A percentile compares a stretch with the other conserved stretches of the same genome.
Conservation (phyloP, 192 early-diverging fungal species). For the Linnemannia hyalina region DNA sequence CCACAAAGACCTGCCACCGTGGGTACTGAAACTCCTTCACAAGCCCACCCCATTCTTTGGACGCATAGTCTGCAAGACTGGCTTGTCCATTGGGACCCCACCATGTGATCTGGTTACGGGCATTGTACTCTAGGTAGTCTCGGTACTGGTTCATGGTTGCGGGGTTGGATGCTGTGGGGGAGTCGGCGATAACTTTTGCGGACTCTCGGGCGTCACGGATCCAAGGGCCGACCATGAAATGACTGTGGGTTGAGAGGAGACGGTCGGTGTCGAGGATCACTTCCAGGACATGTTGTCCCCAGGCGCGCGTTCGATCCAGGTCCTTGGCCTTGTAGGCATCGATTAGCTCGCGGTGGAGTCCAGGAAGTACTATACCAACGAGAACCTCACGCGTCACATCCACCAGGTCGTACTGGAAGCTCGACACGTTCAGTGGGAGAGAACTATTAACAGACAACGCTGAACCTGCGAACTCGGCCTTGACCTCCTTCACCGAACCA, state of each 20-base stretch:
- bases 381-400: slow-evolving; percentile 49
- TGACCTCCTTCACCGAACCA: neutral
- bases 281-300: slow-evolving; percentile 17
- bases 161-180: neutral
- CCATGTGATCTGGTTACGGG: slow-evolving; percentile 51
- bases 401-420: slow-evolving; percentile 49
- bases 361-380: slow-evolving; percentile 31
- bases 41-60: slow-evolving; percentile 41
- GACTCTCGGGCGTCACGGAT: slow-evolving; percentile 25
- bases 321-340: slow-evolving; percentile 37
- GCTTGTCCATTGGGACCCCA: slow-evolving; percentile 42
- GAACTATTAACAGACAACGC: neutral
- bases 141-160: slow-evolving; percentile 6
- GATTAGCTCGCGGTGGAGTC: slow-evolving; percentile 33
- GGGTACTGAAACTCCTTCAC: slow-evolving; percentile 35
- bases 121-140: slow-evolving; percentile 40
- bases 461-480: neutral
- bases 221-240: slow-evolving; percentile 51
- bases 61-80: slow-evolving; percentile 30
- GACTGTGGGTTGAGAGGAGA: slow-evolving; percentile 32
- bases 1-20: slow-evolving; percentile 43
- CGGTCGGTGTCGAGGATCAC: slow-evolving; percentile 28
- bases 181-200: slow-evolving; percentile 4
- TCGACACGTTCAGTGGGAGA: slow-evolving; percentile 37
- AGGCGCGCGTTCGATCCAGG: neutral